phyloP scores from a whole-genome alignment of 2,329 filamentous ascomycete species.

The Talaromyces piceae region DNA sequence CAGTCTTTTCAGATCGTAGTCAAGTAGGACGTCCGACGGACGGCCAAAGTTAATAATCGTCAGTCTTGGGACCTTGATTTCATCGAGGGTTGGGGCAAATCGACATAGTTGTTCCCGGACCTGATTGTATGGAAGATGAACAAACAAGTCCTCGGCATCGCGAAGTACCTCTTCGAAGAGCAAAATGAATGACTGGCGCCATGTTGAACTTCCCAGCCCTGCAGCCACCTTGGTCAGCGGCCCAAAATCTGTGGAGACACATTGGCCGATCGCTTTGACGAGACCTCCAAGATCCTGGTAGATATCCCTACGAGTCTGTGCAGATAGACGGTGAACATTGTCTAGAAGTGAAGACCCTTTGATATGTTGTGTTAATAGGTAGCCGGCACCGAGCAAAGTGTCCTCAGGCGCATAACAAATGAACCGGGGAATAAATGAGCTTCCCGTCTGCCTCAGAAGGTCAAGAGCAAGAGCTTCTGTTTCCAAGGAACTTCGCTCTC shows the following conservation, averaged over 20 bases:
- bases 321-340: constrained; percentile 22
- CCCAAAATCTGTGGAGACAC: constrained; percentile 45
- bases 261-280: constrained; percentile 36
- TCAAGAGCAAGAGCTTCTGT: constrained; percentile 33
- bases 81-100: constrained; percentile 40
- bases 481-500: constrained; percentile 32
- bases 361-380: constrained; percentile 32
- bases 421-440: constrained; percentile 30
- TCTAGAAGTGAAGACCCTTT: constrained; percentile 27
- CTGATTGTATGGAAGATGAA: constrained; percentile 49
- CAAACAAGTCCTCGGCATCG: constrained; percentile 52
- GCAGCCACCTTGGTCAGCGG: constrained; percentile 40
- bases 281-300: constrained; percentile 29
- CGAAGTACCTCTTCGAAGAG: constrained; percentile 48
- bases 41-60: constrained; percentile 44
- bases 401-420: constrained; percentile 29
- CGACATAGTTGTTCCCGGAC: constrained; percentile 45
- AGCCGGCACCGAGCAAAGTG: constrained; percentile 22
- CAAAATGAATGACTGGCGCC: constrained; percentile 46
- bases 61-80: constrained; percentile 45
- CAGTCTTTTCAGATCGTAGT: constrained; percentile 41
- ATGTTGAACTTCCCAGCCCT: constrained; percentile 42
- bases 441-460: constrained; percentile 26
- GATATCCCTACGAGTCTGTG: constrained; percentile 23
- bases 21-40: constrained; percentile 45